Base-by-base conservation (phyloP, 2,329 filamentous ascomycete species). In the Metarhizium humberi region DNA sequence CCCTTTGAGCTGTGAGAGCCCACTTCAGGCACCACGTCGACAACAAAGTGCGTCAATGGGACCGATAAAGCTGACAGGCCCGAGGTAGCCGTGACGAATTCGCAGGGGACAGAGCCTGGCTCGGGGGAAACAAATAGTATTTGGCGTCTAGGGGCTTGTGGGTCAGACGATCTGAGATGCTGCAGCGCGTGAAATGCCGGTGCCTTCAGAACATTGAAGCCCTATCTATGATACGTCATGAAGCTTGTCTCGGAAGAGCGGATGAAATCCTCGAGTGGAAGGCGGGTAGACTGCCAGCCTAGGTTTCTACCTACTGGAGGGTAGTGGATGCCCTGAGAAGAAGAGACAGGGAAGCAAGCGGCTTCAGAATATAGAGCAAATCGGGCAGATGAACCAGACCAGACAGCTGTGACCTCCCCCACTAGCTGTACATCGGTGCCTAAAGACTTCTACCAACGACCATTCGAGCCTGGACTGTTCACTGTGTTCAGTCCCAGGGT, bases 181-280 rank as follows among this genome's bases (percentile, higher is more conserved):
- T 29, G 43, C 45, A 49, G 46, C 32, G 50, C 51, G 20, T 47
- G 10, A 30, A 34, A 48, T 40, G 34, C 20, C 20, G 20, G 20
- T 47, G 48, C 34, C 48, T 42, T 25, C 29, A 20, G 38, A 43
- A 50, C 38, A 25, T 4, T 25, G 25, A 25, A 25, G 46, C 25
- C 7, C n/a, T 42, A 46, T 53, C 45, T 49, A 55, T 53, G 51
- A 46, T 46, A 56, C 16, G 46, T 45, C 38, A 43, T 36, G 47
- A 46, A 48, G 36, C n/a, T 36, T 50, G 52, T 30, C 46, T 30
- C n/a, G 36, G 34, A 49, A 45, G 25, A 45, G 14, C 6, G 6
- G 46, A 45, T 6, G n/a, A 25, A 34, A 47, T 13, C 14, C 4
- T 16, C 16, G n/a, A n/a, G 25, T 13, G 14, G 14, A n/a, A 36